Evolutionary conservation across 1,139 yeast species (phyloP), one percentile per base, ranked within the genome.

Genomic region (Hanseniaspora gamundiae): DNA sequence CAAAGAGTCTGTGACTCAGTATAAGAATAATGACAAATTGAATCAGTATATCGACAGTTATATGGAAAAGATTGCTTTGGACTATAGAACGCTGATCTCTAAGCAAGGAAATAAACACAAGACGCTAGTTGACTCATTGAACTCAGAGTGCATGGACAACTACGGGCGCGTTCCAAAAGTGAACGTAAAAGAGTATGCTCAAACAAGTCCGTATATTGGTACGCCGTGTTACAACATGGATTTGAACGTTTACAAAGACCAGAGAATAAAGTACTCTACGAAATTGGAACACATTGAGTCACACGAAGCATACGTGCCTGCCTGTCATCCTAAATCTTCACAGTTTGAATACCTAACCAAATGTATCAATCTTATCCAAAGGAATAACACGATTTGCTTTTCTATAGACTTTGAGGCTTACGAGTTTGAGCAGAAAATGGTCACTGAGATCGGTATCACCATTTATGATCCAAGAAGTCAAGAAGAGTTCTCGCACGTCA

Each of bases 391-490:
- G 29, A 65, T 68, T 0, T 62, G 78, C 16, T 63, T 79, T 40
- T 70, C 78, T 19, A 60, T 82, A 19, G 91, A 82, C 57, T 66
- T 80, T 10, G 91, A 82, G 57, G 80, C 82, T 4, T 78, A 67
- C 65, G 93, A 82, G 53, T 53, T 60, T 16, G 59, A 70, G 47
- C 64, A 61, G 9, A 52, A 62, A 16, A 49, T 62, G 10, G 65
- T 81, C 20, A 80, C 85, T 0, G 93, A 82, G 56, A 70, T 81
- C 41, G 93, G 93, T 2, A 61, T 82, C 2, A 68, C 83, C 2
- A 70, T 81, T 5, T 80, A 74, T 56, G 84, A 80, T 49, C 85
- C 87, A 16, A 52, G 68, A 22, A 67, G 61, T 39, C 76, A 72
- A 49, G 52, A 50, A 61, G 22, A 17, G 9, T 33, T 17, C 9